Conservation (phyloP, 495 filamentous ascomycete species). For the Annulohypoxylon moriforme region DNA sequence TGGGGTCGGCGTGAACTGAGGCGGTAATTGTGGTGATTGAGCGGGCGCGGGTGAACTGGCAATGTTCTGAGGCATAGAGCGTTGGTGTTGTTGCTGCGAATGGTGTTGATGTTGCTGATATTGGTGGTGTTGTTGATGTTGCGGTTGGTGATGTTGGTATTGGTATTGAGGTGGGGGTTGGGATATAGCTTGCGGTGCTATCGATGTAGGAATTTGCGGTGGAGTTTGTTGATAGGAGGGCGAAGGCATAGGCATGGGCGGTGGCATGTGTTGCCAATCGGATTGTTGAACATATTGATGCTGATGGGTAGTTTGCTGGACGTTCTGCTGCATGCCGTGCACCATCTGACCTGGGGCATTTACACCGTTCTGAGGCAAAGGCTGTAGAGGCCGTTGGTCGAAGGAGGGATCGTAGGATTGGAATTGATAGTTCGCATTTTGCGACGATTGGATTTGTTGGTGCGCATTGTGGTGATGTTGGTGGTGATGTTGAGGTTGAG, state of each 20-base stretch:
- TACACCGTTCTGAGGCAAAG: conserved; percentile 29
- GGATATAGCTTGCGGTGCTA: conserved; percentile 13
- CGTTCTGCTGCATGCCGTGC: conserved; percentile 35
- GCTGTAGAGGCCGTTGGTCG: conserved; percentile 45
- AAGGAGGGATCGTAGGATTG: conserved; percentile 48
- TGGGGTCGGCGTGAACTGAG: conserved; percentile 31
- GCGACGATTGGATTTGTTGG: conserved; percentile 23
- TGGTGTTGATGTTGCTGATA: conserved; percentile 33
- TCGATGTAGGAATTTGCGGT: conserved; percentile 21
- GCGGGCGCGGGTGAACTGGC: conserved; percentile 51
- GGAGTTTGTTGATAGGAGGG: conserved; percentile 39
- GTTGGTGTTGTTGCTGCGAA: conserved; percentile 35
- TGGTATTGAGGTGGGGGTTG: conserved; percentile 33
- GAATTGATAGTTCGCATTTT: conserved; percentile 45
- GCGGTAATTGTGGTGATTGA: conserved; percentile 40
- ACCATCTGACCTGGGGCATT: conserved; percentile 33
- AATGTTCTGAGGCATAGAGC: conserved; percentile 25
- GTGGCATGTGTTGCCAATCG: conserved; percentile 40
- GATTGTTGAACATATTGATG: conserved; percentile 35
- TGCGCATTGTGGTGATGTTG: conserved; percentile 14
- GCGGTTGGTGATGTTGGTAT: conserved; percentile 45
- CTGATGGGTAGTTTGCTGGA: conserved; percentile 37
- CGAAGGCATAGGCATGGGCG: conserved; percentile 36
- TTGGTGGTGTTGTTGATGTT: conserved; percentile 37
- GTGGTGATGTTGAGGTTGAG: conserved; percentile 1